phyloP scores from a whole-genome alignment of 2,329 filamentous ascomycete species.

The Ophiostoma sp. region DNA sequence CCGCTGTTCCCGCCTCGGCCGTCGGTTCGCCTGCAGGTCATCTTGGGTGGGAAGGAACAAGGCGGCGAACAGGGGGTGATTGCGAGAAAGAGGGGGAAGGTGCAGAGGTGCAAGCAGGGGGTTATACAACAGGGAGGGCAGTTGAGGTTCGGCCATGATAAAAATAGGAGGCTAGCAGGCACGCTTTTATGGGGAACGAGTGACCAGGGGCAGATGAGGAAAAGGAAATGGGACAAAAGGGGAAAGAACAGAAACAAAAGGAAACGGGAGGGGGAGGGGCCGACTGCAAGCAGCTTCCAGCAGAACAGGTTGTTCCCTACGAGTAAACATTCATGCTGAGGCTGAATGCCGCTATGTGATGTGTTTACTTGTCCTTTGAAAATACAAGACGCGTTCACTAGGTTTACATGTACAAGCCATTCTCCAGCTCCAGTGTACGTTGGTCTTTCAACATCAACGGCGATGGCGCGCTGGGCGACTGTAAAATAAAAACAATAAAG shows the following conservation, averaged over 20 bases:
- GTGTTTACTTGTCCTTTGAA: neutral
- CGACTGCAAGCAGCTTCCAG: neutral
- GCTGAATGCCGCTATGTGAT: neutral
- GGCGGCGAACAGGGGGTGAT: neutral
- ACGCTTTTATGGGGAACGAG: conserved; percentile 19
- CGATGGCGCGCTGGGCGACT: neutral
- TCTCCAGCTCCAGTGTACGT: neutral
- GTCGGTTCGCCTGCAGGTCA: conserved; percentile 23
- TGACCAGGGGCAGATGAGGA: conserved; percentile 6
- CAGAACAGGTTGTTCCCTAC: neutral
- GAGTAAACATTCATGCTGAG: neutral
- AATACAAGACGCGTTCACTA: neutral
- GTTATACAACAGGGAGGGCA: neutral
- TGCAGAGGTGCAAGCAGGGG: neutral
- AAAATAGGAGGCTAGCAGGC: conserved; percentile 16
- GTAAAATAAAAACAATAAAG: neutral
- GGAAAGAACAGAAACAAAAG: neutral
- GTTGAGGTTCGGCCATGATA: conserved; percentile 1
- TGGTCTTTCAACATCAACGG: neutral
- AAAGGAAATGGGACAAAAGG: conserved; percentile 5
- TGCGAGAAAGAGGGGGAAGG: neutral
- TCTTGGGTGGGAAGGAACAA: conserved; percentile 8
- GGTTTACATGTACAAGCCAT: too few relatives aligned
- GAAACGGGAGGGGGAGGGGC: conserved; percentile 10
- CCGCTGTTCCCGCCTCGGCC: conserved; percentile 19